Conservation (phyloP, 2,329 filamentous ascomycete genomes). For the Penicillium palitans region DNA sequence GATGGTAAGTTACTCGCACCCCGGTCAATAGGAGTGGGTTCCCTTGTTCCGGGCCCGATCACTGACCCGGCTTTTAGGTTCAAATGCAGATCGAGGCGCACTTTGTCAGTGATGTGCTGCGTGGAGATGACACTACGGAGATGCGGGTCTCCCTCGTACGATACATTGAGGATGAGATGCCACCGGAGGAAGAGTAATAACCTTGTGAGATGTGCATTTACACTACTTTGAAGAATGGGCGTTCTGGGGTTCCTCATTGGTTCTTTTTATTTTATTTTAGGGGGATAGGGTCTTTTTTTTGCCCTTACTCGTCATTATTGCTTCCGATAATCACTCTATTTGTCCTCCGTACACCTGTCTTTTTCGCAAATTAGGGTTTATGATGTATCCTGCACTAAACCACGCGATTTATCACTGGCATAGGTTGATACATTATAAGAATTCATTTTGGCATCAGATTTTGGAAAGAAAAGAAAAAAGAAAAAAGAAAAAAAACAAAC, state of each 20-base stretch:
- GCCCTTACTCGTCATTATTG: background rate
- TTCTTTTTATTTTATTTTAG: background rate
- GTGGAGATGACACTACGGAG: constrained; percentile 94
- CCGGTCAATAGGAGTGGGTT: constrained; percentile 7
- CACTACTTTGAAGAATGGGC: constrained; percentile 9
- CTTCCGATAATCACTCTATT: constrained; percentile 1
- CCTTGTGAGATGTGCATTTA: constrained; percentile 25
- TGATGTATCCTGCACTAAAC: constrained; percentile 25
- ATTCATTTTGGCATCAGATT: background rate
- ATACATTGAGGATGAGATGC: constrained; percentile 97
- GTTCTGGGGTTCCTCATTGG: constrained; percentile 5
- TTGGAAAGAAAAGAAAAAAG: background rate
- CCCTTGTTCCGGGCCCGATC: constrained; percentile 20
- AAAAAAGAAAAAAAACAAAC: too few relatives aligned
- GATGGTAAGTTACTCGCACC: constrained; percentile 65
- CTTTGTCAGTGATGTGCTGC: constrained; percentile 89
- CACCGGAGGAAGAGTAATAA: constrained; percentile 85
- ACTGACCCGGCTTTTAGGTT: constrained; percentile 50
- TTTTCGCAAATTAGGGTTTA: constrained; percentile 21
- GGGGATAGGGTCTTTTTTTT: background rate
- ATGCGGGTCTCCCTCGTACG: constrained; percentile 90
- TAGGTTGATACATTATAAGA: constrained; percentile 5
- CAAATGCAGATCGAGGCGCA: constrained; percentile 99
- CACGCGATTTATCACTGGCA: constrained; percentile 24
- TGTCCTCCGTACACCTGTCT: background rate